Percentiles rank a stretch among this genome's conserved stretches.
These are phyloP conservation scores for Brettanomyces custersianus DNA, from an alignment of 805 yeast genomes.

Conservation along the genomic window DNA sequence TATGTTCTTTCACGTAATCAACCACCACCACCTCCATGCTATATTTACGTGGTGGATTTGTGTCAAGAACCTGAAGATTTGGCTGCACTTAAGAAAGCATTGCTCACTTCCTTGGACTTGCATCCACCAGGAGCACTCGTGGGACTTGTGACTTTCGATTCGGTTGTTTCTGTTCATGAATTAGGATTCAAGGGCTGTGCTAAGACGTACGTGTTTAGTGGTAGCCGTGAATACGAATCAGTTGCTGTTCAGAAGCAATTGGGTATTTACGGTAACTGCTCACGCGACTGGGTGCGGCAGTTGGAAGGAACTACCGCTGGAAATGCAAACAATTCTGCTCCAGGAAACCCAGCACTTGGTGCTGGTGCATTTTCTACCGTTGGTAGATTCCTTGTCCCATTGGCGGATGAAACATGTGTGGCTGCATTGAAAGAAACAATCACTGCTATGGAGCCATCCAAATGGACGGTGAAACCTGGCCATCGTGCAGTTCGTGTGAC, in stretches of 20 bases:
- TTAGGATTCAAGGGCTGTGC: constrained; percentile 52
- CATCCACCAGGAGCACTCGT: constrained; percentile 86
- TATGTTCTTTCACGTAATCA: constrained; percentile 60
- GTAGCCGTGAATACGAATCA: constrained; percentile 67
- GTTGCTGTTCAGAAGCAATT: constrained; percentile 27
- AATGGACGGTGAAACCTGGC: constrained; percentile 79
- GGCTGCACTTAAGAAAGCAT: constrained; percentile 72
- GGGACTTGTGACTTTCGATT: constrained; percentile 83
- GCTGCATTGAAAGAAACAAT: constrained; percentile 71
- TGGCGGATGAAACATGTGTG: constrained; percentile 46
- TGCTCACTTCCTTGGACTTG: constrained; percentile 63
- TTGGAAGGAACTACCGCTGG: constrained; percentile 23
- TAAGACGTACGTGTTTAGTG: constrained; percentile 78
- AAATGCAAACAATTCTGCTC: constrained; percentile 1
- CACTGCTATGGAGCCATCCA: constrained; percentile 53
- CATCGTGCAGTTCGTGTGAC: constrained; percentile 86
- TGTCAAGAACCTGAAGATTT: constrained; percentile 87
- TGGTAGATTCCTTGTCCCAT: constrained; percentile 27
- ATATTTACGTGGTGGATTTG: constrained; percentile 76
- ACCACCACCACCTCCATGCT: constrained; percentile 73
- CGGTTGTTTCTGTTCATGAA: constrained; percentile 87
- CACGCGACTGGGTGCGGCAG: constrained; percentile 31
- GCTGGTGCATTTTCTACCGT: constrained; percentile 24
- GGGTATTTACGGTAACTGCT: constrained; percentile 27
- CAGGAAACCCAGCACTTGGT: background rate